Evolutionary conservation across 2,329 filamentous ascomycete genomes (phyloP).

Genomic region (Aspergillus intermedius): DNA sequence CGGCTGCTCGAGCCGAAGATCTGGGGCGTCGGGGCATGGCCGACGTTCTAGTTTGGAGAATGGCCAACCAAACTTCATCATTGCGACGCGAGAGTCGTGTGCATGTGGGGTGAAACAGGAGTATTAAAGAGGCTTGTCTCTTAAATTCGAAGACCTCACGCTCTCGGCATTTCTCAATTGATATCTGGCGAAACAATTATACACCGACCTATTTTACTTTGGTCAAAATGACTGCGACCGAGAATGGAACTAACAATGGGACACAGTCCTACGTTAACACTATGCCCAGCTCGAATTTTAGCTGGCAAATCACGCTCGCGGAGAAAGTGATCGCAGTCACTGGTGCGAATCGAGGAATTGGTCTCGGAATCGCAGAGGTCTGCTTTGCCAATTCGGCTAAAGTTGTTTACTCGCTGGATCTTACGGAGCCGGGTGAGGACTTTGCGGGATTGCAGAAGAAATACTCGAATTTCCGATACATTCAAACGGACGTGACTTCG

Average conservation of each 20-base stretch:
- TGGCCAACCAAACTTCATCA: not conserved
- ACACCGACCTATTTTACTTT: not conserved
- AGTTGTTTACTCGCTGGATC: slow-evolving; percentile 37
- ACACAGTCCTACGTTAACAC: slow-evolving; percentile 31
- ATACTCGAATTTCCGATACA: slow-evolving; percentile 40
- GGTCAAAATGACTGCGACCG: slow-evolving; percentile 4
- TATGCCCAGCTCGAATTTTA: slow-evolving; percentile 36
- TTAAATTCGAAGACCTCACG: too few relatives aligned
- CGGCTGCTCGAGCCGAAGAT: not conserved
- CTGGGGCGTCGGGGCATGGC: not conserved
- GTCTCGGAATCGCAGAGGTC: slow-evolving; percentile 42
- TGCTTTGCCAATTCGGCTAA: slow-evolving; percentile 42
- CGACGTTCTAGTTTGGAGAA: not conserved
- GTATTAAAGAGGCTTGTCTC: not conserved
- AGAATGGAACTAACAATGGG: slow-evolving; percentile 18
- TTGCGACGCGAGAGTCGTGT: not conserved
- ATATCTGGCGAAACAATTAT: not conserved
- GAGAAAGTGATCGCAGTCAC: slow-evolving; percentile 36
- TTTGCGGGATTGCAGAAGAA: slow-evolving; percentile 32
- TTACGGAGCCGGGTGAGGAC: slow-evolving; percentile 30
- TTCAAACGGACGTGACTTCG: slow-evolving; percentile 43
- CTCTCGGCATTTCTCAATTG: not conserved
- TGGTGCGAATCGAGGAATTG: slow-evolving; percentile 28
- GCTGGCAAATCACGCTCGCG: slow-evolving; percentile 41
- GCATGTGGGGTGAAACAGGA: not conserved